Evolutionary conservation across 768 basidiomycete species (phyloP), one percentile per base, ranked within the genome.

Genomic region (Pseudohyphozyma bogoriensis): DNA sequence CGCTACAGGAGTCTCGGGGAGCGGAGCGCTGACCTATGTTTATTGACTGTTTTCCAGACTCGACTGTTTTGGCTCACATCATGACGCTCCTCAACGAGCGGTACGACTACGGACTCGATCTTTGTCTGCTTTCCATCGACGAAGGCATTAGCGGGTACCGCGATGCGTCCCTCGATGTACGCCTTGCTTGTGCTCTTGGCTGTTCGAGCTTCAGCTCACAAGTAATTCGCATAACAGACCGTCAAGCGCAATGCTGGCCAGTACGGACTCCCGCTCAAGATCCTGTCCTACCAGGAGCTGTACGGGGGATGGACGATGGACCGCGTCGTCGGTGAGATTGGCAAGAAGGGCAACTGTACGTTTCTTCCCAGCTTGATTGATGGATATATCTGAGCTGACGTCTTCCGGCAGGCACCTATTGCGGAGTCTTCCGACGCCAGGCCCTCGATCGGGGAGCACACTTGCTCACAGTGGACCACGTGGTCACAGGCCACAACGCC

Each of bases 301-400:
- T 99, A 97, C 68, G 55, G 51, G 28, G 95, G 95, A 22, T 97
- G 95, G 93, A 97, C 93, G 2, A 99, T 99, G 93, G 95, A 99
- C 68, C 80, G 82, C 20, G 88, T 99, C 58, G 93, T 99, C 49
- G 80, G 84, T n/a, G 84, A 92, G 73, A 83, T 97, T 29, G 95
- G 95, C 35, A 83, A 82, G 77, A 95, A 95, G 79, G 96, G 95
- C 69, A 99, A 97, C 70, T 99, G 95, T 77, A 55, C 47, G 76
- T 66, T 46, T n/a, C 22, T 16, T 9, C 9, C n/a, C n/a, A n/a
- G n/a, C n/a, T n/a, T n/a, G n/a, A n/a, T n/a, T n/a, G n/a, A n/a
- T n/a, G n/a, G n/a, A n/a, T n/a, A n/a, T n/a, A n/a, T n/a, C n/a
- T n/a, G n/a, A n/a, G n/a, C n/a, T n/a, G n/a, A n/a, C n/a, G 40